A percentile compares a stretch with the other conserved stretches of the same genome.
Evolutionary conservation across 2,329 filamentous ascomycete genomes (phyloP).

Genomic region (Xylaria hypoxylon): DNA sequence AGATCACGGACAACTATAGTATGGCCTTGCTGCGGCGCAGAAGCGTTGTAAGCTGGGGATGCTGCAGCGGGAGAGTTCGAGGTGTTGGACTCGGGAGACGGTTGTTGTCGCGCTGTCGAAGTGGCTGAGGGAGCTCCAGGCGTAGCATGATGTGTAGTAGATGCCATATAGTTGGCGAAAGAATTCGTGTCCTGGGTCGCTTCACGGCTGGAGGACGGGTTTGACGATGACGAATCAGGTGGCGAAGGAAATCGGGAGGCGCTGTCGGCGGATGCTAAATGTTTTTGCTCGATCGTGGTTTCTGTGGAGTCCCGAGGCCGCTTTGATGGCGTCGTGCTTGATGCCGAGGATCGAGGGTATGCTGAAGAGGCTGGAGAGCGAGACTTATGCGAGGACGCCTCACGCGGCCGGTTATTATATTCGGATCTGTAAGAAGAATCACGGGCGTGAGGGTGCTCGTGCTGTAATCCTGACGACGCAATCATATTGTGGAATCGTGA

Average conservation of each 20-base stretch:
- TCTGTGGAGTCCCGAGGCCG: slow-evolving; percentile 49
- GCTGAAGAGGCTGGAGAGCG: slow-evolving; percentile 44
- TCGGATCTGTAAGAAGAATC: slow-evolving; percentile 56
- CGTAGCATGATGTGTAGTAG: slow-evolving; percentile 51
- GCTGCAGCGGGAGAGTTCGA: slow-evolving; percentile 44
- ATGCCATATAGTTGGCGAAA: slow-evolving; percentile 61
- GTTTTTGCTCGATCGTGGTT: slow-evolving; percentile 40
- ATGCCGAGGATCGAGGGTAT: slow-evolving; percentile 42
- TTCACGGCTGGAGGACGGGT: slow-evolving; percentile 53
- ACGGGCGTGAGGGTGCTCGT: slow-evolving; percentile 61
- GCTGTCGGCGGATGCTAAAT: slow-evolving; percentile 51
- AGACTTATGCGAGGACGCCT: slow-evolving; percentile 42
- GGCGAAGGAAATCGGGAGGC: slow-evolving; percentile 65
- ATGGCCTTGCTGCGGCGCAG: slow-evolving; percentile 57
- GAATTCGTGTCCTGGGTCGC: slow-evolving; percentile 56
- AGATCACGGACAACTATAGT: slow-evolving; percentile 87
- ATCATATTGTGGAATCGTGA: slow-evolving; percentile 79
- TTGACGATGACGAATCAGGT: slow-evolving; percentile 65
- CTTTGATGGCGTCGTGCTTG: slow-evolving; percentile 47
- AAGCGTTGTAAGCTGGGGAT: slow-evolving; percentile 51
- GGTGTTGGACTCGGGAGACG: slow-evolving; percentile 47
- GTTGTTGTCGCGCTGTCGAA: slow-evolving; percentile 47
- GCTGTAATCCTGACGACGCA: slow-evolving; percentile 59
- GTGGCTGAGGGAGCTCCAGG: slow-evolving; percentile 44
- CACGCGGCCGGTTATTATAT: slow-evolving; percentile 53